Conservation (phyloP, 768 basidiomycete genomes). For the Termitomyces sp. region DNA sequence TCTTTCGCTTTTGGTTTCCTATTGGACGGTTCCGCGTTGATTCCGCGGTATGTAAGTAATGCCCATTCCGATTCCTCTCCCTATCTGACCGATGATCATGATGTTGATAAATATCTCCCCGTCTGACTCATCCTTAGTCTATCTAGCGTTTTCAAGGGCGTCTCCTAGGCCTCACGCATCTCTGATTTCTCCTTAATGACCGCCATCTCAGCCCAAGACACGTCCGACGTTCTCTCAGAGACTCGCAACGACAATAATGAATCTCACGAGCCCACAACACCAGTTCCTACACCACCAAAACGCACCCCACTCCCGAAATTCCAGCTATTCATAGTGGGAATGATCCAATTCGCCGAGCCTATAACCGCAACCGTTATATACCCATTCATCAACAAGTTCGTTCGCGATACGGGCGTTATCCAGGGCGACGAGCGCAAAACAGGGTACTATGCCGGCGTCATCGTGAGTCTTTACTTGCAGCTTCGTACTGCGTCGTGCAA, state of each 20-base stretch:
- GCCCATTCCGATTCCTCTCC: too few species aligned
- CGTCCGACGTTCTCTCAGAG: neutral
- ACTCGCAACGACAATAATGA: neutral
- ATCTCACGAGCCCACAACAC: neutral
- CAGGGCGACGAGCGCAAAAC: conserved; percentile 39
- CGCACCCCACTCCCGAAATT: conserved; percentile 31
- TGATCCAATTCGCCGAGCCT: conserved; percentile 31
- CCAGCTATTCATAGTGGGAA: conserved; percentile 32
- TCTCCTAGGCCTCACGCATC: too few species aligned
- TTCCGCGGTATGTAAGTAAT: neutral
- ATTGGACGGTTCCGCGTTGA: too few species aligned
- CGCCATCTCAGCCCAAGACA: neutral
- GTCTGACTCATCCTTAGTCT: neutral
- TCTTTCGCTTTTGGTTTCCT: neutral
- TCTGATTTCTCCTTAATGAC: neutral
- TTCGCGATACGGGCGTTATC: conserved; percentile 39
- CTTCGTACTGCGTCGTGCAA: neutral
- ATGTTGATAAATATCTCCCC: too few species aligned
- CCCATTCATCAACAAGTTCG: conserved; percentile 42
- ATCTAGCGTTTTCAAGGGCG: too few species aligned
- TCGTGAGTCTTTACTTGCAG: conserved; percentile 29
- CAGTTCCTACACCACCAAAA: conserved; percentile 4
- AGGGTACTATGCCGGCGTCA: conserved; percentile 46
- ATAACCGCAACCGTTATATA: conserved; percentile 35
- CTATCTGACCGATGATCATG: too few species aligned